Conservation (phyloP, 345 rosid genomes). For the Balakata baccata region DNA sequence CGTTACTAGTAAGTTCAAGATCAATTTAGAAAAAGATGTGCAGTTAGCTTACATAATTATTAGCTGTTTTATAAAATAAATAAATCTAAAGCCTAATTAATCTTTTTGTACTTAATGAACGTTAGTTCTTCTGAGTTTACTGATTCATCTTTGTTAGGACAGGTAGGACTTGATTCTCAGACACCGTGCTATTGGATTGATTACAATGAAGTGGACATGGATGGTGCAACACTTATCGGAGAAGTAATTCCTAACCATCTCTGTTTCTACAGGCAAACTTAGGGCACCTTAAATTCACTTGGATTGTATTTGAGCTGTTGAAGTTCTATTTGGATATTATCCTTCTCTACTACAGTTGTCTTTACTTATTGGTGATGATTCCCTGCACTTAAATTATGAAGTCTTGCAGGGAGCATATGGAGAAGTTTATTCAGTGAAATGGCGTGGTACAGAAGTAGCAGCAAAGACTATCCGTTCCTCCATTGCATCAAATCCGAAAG, state of each 20-base stretch:
- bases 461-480: slow-evolving; percentile 66
- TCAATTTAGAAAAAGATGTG: neutral
- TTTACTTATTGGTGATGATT: neutral
- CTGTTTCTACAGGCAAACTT: slow-evolving; percentile 14
- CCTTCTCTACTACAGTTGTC: neutral
- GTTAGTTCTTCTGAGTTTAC: neutral
- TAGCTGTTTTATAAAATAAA: neutral
- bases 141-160: slow-evolving; percentile 21
- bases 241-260: slow-evolving; percentile 39
- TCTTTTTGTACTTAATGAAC: neutral
- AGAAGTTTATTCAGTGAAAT: slow-evolving; percentile 58
- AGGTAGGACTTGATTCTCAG: slow-evolving; percentile 55
- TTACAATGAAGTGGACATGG: slow-evolving; percentile 43
- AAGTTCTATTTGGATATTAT: slow-evolving; percentile 6
- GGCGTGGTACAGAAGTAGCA: slow-evolving; percentile 67
- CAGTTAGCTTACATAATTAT: neutral
- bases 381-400: slow-evolving; percentile 10
- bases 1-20: neutral
- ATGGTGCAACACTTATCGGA: slow-evolving; percentile 47
- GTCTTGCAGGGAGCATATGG: slow-evolving; percentile 52
- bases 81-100: neutral
- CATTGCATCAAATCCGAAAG: slow-evolving; percentile 57
- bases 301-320: neutral
- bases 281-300: neutral
- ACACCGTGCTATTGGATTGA: slow-evolving; percentile 47